phyloP scores from a whole-genome alignment of 73 alveolate species.

The Paramecium caudatum region DNA sequence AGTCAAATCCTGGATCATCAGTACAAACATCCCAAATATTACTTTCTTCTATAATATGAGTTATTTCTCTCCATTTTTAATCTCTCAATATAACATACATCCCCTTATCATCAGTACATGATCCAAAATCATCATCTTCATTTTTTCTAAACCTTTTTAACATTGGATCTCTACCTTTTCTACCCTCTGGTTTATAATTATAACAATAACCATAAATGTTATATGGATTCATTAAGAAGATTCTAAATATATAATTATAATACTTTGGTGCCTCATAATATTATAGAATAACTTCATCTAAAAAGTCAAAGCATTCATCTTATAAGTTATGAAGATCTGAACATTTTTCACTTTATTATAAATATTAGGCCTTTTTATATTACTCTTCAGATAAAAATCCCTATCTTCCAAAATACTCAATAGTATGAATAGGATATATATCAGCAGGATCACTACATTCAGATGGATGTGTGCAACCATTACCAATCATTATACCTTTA shows the following conservation, averaged over 20 bases:
- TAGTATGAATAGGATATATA: background rate
- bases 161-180: background rate
- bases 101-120: slow-evolving; percentile 46
- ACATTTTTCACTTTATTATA: slow-evolving; percentile 18
- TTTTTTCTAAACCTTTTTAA: background rate
- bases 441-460: slow-evolving; percentile 44
- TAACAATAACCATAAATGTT: slow-evolving; percentile 79
- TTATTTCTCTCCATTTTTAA: background rate
- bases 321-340: background rate
- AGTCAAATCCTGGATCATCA: background rate
- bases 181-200: background rate
- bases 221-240: slow-evolving; percentile 38
- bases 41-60: slow-evolving; percentile 45
- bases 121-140: slow-evolving; percentile 39
- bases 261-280: slow-evolving; percentile 42
- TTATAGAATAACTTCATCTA: slow-evolving; percentile 1
- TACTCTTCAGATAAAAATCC: background rate
- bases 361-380: background rate
- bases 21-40: slow-evolving; percentile 43
- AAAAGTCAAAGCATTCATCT: background rate
- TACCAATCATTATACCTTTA: slow-evolving; percentile 87
- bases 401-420: slow-evolving; percentile 34
- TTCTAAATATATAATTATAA: background rate
- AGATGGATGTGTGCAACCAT: slow-evolving; percentile 85
- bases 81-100: slow-evolving; percentile 26